A percentile compares a stretch with the other conserved stretches of the same genome.
phyloP scores from a whole-genome alignment of 345 rosid species.

The Microthlaspi erraticum region DNA sequence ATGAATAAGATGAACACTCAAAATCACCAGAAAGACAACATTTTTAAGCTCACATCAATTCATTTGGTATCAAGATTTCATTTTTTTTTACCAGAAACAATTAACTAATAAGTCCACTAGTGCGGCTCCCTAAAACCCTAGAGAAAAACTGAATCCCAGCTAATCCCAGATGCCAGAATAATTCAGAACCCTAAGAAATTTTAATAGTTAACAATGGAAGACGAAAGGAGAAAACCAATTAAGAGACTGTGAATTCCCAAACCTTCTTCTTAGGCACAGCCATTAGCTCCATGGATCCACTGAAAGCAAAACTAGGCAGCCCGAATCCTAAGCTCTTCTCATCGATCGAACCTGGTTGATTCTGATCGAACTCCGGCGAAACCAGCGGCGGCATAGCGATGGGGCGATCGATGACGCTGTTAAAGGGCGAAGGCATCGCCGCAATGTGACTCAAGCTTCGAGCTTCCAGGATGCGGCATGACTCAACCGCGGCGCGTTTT shows the following conservation, averaged over 20 bases:
- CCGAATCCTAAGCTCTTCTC: slow-evolving; percentile 45
- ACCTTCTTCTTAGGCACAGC: slow-evolving; percentile 92
- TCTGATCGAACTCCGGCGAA: slow-evolving; percentile 33
- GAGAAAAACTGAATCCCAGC: slow-evolving; percentile 12
- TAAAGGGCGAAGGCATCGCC: slow-evolving; percentile 55
- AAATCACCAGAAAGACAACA: not conserved
- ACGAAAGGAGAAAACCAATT: not conserved
- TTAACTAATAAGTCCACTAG: slow-evolving; percentile 9
- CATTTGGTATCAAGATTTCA: not conserved
- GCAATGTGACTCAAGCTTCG: slow-evolving; percentile 51
- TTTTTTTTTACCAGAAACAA: slow-evolving; percentile 5
- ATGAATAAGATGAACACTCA: not conserved
- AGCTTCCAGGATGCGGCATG: slow-evolving; percentile 33
- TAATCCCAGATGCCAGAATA: not conserved
- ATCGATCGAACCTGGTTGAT: slow-evolving; percentile 39
- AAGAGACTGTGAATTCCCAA: slow-evolving; percentile 11
- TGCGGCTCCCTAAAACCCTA: slow-evolving; percentile 21
- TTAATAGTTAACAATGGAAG: not conserved
- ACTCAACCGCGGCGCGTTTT: slow-evolving; percentile 46
- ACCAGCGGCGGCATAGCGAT: slow-evolving; percentile 38
- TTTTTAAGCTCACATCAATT: not conserved
- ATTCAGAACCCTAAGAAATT: not conserved
- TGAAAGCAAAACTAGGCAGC: slow-evolving; percentile 51
- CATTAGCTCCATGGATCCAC: slow-evolving; percentile 88
- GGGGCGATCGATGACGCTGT: slow-evolving; percentile 41